Conservation (phyloP, 225 moss, liverwort and hornwort genomes). For the Bryoerythrophyllum caledonicum region DNA sequence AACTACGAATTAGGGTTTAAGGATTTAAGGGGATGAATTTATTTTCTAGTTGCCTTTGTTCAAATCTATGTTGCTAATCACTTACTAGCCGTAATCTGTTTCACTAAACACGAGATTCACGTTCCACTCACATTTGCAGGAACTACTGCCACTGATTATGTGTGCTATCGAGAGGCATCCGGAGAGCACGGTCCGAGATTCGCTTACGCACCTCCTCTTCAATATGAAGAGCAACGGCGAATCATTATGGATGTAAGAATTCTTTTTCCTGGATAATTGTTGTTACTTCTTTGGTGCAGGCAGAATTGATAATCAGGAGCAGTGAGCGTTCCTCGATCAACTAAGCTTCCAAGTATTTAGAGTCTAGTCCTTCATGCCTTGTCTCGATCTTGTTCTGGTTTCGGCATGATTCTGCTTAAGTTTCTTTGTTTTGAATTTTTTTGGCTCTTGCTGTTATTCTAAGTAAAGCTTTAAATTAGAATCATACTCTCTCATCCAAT, state of each 20-base stretch:
- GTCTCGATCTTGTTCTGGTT: conserved; percentile 14
- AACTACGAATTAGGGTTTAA: too few species aligned
- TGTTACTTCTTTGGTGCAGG: conserved; percentile 11
- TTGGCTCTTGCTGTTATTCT: not conserved
- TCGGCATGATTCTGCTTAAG: conserved; percentile 16
- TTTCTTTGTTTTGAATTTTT: not conserved
- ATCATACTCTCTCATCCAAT: too few species aligned
- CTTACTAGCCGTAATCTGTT: not conserved
- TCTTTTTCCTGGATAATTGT: not conserved
- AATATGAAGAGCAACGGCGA: conserved; percentile 86
- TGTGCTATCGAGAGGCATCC: conserved; percentile 97
- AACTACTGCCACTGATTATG: conserved; percentile 94
- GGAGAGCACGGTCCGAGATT: conserved; percentile 79
- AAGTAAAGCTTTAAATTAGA: not conserved
- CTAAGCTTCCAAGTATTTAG: conserved; percentile 10
- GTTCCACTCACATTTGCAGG: conserved; percentile 43
- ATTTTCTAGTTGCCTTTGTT: not conserved
- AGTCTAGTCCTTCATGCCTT: conserved; percentile 8
- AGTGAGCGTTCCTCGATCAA: conserved; percentile 11
- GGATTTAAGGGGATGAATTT: too few species aligned
- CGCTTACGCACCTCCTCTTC: conserved; percentile 89
- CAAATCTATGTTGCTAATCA: not conserved
- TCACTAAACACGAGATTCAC: conserved; percentile 9
- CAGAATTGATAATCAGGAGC: conserved; percentile 2
- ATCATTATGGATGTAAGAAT: conserved; percentile 88